These are phyloP conservation scores for Exsudoporus frostii DNA, from an alignment of 768 basidiomycete species.

Conservation along the genomic window DNA sequence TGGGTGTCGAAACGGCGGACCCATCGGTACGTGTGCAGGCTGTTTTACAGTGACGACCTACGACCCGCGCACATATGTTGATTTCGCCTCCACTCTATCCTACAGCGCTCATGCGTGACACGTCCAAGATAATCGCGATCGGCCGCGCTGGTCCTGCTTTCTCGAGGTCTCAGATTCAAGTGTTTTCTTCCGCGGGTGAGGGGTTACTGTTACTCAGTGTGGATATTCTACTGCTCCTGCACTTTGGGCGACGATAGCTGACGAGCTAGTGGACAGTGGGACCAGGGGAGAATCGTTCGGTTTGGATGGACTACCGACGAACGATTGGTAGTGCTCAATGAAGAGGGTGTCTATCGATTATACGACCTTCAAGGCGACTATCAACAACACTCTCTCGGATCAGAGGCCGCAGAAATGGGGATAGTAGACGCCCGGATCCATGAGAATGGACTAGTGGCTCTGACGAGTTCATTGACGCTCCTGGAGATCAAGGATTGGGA, in stretches of 20 bases:
- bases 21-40: conserved; percentile 58
- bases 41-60: neutral
- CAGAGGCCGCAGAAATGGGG: conserved; percentile 77
- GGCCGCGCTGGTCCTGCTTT: conserved; percentile 53
- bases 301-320: conserved; percentile 88
- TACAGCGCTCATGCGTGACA: conserved; percentile 84
- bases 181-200: conserved; percentile 85
- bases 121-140: conserved; percentile 72
- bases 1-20: conserved; percentile 84
- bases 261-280: conserved; percentile 64
- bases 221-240: conserved; percentile 37
- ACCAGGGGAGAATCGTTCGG: conserved; percentile 75
- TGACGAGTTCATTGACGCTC: conserved; percentile 72
- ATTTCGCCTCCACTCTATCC: neutral
- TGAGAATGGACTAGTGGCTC: conserved; percentile 81
- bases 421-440: conserved; percentile 84
- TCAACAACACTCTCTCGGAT: conserved; percentile 78
- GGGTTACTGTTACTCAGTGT: conserved; percentile 68
- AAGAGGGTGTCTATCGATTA: conserved; percentile 87
- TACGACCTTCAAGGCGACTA: conserved; percentile 89
- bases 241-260: conserved; percentile 2
- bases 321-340: conserved; percentile 78
- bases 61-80: neutral
- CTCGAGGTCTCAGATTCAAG: conserved; percentile 78
- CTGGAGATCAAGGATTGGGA: conserved; percentile 90